Percentiles rank a stretch among this genome's conserved stretches.
Evolutionary conservation across 2,329 filamentous ascomycete genomes (phyloP).

Genomic region (Xylaria sp.): DNA sequence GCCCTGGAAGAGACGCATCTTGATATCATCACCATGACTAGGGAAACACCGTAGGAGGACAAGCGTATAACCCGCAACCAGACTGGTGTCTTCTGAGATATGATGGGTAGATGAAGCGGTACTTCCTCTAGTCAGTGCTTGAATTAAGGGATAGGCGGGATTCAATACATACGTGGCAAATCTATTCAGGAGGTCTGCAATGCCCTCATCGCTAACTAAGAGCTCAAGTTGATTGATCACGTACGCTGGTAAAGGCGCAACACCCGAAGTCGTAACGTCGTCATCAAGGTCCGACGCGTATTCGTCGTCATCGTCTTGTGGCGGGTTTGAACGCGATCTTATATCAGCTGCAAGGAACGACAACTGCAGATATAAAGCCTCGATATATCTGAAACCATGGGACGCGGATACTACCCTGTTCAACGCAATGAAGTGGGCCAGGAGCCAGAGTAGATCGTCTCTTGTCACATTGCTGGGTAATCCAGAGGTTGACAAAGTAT

Average conservation of each 20-base stretch:
- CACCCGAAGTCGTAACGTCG: slow-evolving; percentile 41
- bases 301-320: slow-evolving; percentile 38
- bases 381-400: slow-evolving; percentile 48
- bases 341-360: slow-evolving; percentile 59
- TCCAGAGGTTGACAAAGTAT: slow-evolving; percentile 40
- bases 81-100: slow-evolving; percentile 65
- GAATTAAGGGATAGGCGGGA: slow-evolving; percentile 27
- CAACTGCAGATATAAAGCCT: slow-evolving; percentile 60
- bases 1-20: slow-evolving; percentile 90
- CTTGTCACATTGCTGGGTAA: slow-evolving; percentile 39
- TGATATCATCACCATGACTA: slow-evolving; percentile 80
- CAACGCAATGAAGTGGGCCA: slow-evolving; percentile 70
- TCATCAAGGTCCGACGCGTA: slow-evolving; percentile 51
- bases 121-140: slow-evolving; percentile 36
- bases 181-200: slow-evolving; percentile 63
- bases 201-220: slow-evolving; percentile 76
- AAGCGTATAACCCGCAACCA: slow-evolving; percentile 84
- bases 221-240: slow-evolving; percentile 70
- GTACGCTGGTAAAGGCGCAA: slow-evolving; percentile 55
- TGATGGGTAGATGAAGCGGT: slow-evolving; percentile 42
- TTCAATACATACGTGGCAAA: slow-evolving; percentile 47
- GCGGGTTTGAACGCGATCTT: slow-evolving; percentile 45
- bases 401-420: slow-evolving; percentile 46
- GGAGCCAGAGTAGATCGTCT: slow-evolving; percentile 63
- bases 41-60: slow-evolving; percentile 88